Evolutionary conservation across 2,329 filamentous ascomycete genomes (phyloP).

Genomic region (Venturia oleaginea): DNA sequence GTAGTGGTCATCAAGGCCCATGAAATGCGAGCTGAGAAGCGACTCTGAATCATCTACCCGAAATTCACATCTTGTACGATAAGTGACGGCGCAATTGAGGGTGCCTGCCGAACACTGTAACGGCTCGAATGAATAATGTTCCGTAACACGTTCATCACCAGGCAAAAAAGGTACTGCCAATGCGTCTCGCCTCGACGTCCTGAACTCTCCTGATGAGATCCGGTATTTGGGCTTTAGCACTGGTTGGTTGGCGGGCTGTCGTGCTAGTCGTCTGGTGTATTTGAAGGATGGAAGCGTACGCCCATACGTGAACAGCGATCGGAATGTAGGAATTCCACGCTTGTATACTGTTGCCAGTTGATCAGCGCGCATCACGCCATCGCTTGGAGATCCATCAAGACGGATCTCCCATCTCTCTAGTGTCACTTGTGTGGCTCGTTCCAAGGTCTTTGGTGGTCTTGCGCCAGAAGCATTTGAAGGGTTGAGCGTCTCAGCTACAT

Average conservation of each 20-base stretch:
- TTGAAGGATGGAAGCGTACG: conserved; percentile 81
- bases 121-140: conserved; percentile 71
- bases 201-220: conserved; percentile 53
- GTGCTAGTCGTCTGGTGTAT: conserved; percentile 65
- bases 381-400: conserved; percentile 18
- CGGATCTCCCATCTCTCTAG: conserved; percentile 88
- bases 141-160: conserved; percentile 49
- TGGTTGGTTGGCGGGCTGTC: conserved; percentile 54
- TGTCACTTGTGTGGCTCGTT: conserved; percentile 58
- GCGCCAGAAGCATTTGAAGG: conserved; percentile 17
- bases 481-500: conserved; percentile 70
- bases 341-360: conserved; percentile 85
- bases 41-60: conserved; percentile 86
- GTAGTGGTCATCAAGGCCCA: conserved; percentile 80
- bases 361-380: conserved; percentile 12
- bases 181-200: conserved; percentile 38
- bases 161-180: conserved; percentile 63
- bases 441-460: conserved; percentile 38
- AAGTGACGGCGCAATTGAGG: conserved; percentile 71
- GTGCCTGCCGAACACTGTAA: conserved; percentile 81
- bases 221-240: conserved; percentile 70
- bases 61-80: conserved; percentile 84
- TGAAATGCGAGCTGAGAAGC: conserved; percentile 82
- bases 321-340: conserved; percentile 89
- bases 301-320: conserved; percentile 74